These are phyloP conservation scores for Neoscytalidium dimidiatum DNA, from an alignment of 2,329 filamentous ascomycete genomes.

Conservation along the genomic window DNA sequence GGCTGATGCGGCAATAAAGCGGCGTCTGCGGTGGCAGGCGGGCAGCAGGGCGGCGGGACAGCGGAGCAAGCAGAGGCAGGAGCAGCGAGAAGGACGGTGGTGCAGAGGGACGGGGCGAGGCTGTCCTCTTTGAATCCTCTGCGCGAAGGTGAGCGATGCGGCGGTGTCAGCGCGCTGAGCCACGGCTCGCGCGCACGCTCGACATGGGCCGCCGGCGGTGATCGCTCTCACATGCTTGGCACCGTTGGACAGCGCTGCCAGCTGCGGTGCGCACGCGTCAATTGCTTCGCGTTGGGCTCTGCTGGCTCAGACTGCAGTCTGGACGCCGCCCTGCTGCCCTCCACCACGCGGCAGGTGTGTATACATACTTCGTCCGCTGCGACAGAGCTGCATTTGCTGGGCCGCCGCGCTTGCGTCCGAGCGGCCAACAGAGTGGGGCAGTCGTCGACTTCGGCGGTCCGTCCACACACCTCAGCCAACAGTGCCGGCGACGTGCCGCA, in stretches of 20 bases:
- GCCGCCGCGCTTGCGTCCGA: background rate
- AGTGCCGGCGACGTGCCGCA: background rate
- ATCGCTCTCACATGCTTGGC: conserved; percentile 16
- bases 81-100: background rate
- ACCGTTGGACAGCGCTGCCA: background rate
- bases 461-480: background rate
- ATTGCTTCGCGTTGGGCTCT: background rate
- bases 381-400: background rate
- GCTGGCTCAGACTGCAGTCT: background rate
- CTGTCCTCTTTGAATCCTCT: conserved; percentile 15
- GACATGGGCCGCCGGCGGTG: conserved; percentile 4
- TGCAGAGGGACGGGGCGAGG: background rate
- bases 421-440: conserved; percentile 8
- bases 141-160: conserved; percentile 9
- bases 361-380: background rate
- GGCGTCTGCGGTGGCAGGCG: background rate
- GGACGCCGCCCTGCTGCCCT: background rate
- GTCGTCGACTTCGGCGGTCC: background rate
- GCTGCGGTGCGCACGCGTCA: background rate
- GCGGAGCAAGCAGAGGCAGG: background rate
- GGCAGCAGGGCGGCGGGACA: background rate
- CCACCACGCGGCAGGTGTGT: background rate
- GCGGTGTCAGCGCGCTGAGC: conserved; percentile 17
- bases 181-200: conserved; percentile 13
- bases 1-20: background rate